Percentiles rank a stretch among this genome's conserved stretches.
These are phyloP conservation scores for Phytophthora sansomeana DNA, from an alignment of 352 stramenopile species.

Conservation along the genomic window DNA sequence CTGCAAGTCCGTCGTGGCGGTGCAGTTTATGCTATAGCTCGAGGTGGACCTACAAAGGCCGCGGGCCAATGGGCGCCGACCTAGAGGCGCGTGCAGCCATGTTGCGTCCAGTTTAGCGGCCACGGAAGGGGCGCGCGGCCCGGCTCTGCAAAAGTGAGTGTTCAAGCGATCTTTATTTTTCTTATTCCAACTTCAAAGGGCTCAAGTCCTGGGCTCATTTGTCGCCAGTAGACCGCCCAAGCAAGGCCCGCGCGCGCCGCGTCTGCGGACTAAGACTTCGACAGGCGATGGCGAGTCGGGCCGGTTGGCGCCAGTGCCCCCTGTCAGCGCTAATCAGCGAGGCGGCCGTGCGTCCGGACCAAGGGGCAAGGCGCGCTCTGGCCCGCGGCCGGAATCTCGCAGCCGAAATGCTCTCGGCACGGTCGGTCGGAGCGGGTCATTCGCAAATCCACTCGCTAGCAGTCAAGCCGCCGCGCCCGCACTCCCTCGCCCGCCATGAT, in stretches of 20 bases:
- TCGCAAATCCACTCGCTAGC: constrained; percentile 24
- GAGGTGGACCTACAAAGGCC: too few relatives aligned
- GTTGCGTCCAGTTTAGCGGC: too few relatives aligned
- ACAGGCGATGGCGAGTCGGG: constrained; percentile 39
- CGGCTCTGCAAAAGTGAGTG: constrained; percentile 25
- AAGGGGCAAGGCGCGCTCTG: constrained; percentile 6
- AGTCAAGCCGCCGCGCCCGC: not conserved
- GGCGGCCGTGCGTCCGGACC: constrained; percentile 18
- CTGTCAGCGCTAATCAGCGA: constrained; percentile 31
- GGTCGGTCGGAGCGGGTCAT: constrained; percentile 38
- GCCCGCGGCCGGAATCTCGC: not conserved
- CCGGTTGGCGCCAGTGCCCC: constrained; percentile 37
- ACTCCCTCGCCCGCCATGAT: constrained; percentile 20
- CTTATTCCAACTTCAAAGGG: constrained; percentile 45
- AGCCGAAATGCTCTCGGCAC: constrained; percentile 6
- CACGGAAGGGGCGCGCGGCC: too few relatives aligned
- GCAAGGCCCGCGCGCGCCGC: constrained; percentile 11
- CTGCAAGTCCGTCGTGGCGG: too few relatives aligned
- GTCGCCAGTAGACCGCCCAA: constrained; percentile 27
- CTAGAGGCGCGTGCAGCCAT: too few relatives aligned
- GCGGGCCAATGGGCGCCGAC: too few relatives aligned
- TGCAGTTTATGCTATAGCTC: too few relatives aligned
- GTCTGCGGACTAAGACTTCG: constrained; percentile 42
- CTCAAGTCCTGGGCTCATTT: constrained; percentile 38
- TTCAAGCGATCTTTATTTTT: constrained; percentile 30